Base-by-base conservation (phyloP, 495 filamentous ascomycete species). In the Amniculicola lignicola region DNA sequence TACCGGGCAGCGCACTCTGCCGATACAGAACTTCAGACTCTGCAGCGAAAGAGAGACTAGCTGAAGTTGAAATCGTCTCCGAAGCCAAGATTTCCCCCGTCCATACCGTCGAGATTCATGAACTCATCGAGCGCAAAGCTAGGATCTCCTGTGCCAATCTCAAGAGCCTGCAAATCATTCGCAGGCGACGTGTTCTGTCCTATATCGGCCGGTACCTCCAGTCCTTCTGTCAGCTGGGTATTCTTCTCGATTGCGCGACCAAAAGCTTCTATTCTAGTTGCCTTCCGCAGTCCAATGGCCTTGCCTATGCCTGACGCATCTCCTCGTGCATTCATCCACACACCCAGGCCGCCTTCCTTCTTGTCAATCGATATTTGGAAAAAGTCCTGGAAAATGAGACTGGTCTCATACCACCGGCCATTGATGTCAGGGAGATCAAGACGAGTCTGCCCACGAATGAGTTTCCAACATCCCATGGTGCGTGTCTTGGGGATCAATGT, bases 351-450 rank as follows among this genome's bases (percentile, higher is more conserved):
- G 15, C 75, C 67, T 18, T 73, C 68, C 27, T 74, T 74, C 18
- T 62, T 64, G 5, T 64, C 57, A 4, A 75, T 50, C 23, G 70
- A 64, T 4, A 67, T 46, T 1, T 67, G 51, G 65, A 74, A 81
- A 6, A 67, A 35, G 0, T 56, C 61, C 0, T 55, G 59, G 7
- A 80, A 71, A 2, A 83, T 63, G 2, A 77, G 58, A 42, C 71
- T 73, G 3, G 74, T 75, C 57, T 84, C 82, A 64, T 85, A 85
- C 82, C 82, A 85, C 12, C 82, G 72, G 4, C 82, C 81, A 59
- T 82, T 82, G 59, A 85, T 66, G 27, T 83, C 77, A n/a, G 67
- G 62, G 2, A 83, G 59, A 3, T 63, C 65, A 54, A 75, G 59
- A 19, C 58, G 69, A 19, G 61, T 46, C 27, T 60, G 55, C 6